phyloP scores from a whole-genome alignment of 345 rosid species.

The Fremontodendron californicum region DNA sequence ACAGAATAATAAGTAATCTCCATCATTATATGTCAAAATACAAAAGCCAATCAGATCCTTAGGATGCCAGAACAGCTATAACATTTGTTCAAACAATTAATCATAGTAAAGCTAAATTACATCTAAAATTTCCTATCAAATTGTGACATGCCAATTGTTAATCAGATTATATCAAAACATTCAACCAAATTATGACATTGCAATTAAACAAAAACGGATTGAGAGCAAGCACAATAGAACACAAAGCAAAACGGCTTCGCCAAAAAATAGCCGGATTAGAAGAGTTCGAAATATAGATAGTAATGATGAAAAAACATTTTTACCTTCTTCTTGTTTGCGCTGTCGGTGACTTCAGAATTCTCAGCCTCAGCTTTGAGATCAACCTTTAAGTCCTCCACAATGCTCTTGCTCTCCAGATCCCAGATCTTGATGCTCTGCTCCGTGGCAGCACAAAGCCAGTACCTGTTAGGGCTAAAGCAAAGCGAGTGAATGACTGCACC shows the following conservation, averaged over 20 bases:
- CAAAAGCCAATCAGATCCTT: neutral
- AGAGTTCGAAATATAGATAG: neutral
- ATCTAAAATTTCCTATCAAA: neutral
- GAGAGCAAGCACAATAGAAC: neutral
- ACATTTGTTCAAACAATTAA: neutral
- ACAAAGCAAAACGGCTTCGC: neutral
- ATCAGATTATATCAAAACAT: neutral
- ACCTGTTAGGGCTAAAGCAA: conserved; percentile 95
- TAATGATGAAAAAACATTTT: neutral
- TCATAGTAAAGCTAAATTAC: neutral
- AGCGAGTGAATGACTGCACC: conserved; percentile 74
- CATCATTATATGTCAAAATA: no score
- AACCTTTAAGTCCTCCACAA: conserved; percentile 93
- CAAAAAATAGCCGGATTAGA: neutral
- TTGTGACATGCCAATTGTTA: neutral
- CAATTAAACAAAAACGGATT: neutral
- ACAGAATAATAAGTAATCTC: no score
- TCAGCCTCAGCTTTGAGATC: conserved; percentile 95
- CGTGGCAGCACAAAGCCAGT: conserved; percentile 95
- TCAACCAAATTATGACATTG: neutral
- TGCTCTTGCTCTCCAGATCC: conserved; percentile 94
- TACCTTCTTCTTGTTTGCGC: conserved; percentile 64
- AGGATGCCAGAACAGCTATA: neutral
- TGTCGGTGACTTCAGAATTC: conserved; percentile 55
- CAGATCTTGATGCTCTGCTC: conserved; percentile 91